These are phyloP conservation scores for Apiosordaria backusii DNA, from an alignment of 495 filamentous ascomycete species.

Conservation along the genomic window DNA sequence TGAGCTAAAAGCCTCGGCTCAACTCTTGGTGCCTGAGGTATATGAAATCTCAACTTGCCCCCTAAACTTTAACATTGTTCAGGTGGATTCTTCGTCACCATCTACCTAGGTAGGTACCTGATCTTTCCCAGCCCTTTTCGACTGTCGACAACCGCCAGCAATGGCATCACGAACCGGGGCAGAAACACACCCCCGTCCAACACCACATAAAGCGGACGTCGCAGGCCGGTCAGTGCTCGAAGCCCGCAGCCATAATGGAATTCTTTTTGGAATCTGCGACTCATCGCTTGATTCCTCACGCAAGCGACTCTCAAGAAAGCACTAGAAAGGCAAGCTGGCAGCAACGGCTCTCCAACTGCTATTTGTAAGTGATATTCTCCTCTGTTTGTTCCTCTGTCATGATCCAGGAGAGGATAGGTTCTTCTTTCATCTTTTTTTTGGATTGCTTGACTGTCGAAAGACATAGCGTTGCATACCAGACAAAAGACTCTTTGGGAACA, in stretches of 20 bases:
- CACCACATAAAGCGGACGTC: neutral
- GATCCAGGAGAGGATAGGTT: too few relatives aligned
- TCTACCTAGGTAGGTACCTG: neutral
- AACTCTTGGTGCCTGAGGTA: too few relatives aligned
- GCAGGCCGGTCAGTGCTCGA: neutral
- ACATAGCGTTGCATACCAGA: too few relatives aligned
- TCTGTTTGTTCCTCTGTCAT: neutral
- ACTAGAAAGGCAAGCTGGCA: neutral
- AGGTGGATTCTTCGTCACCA: too few relatives aligned
- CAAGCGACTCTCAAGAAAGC: neutral
- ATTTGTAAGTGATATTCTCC: neutral
- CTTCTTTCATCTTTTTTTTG: too few relatives aligned
- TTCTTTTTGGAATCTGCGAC: neutral
- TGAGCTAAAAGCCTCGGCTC: too few relatives aligned
- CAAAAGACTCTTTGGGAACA: too few relatives aligned
- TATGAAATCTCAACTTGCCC: too few relatives aligned
- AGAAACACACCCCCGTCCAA: neutral
- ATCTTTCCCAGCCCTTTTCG: neutral
- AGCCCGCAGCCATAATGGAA: neutral
- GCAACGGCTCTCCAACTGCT: neutral
- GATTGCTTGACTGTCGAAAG: too few relatives aligned
- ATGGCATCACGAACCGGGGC: neutral
- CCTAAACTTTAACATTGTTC: too few relatives aligned
- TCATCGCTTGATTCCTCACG: too few relatives aligned
- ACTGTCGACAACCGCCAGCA: neutral